A percentile compares a stretch with the other conserved stretches of the same genome.
phyloP scores from a whole-genome alignment of 108 stramenopile species.

The Fragilariopsis cylindrus region DNA sequence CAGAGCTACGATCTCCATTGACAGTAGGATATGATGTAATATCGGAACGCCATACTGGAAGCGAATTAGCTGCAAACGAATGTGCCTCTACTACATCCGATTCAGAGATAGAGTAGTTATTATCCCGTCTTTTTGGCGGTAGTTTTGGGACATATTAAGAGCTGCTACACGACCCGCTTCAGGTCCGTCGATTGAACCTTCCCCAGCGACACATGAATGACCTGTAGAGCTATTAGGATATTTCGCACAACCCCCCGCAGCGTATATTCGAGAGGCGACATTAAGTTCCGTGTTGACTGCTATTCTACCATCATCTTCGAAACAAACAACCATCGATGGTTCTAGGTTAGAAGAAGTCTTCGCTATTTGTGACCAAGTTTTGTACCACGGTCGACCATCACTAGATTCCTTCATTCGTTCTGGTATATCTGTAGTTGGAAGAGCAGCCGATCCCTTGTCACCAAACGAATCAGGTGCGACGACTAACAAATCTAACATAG shows the following conservation, averaged over 20 bases:
- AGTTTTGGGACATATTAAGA: slow-evolving; percentile 66
- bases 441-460: slow-evolving; percentile 59
- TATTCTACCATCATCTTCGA: slow-evolving; percentile 75
- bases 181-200: slow-evolving; percentile 54
- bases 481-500: slow-evolving; percentile 60
- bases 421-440: slow-evolving; percentile 47
- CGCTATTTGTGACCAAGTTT: slow-evolving; percentile 53
- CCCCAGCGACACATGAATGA: slow-evolving; percentile 73
- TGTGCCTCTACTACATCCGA: slow-evolving; percentile 14
- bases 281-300: slow-evolving; percentile 66
- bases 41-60: slow-evolving; percentile 83
- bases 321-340: slow-evolving; percentile 69
- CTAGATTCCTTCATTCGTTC: slow-evolving; percentile 32
- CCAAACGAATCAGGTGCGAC: slow-evolving; percentile 74
- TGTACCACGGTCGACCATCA: slow-evolving; percentile 58
- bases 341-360: slow-evolving; percentile 32
- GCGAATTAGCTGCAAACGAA: slow-evolving; percentile 47
- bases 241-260: slow-evolving; percentile 81
- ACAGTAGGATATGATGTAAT: slow-evolving; percentile 40
- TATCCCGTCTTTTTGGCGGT: background rate
- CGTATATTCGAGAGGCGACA: slow-evolving; percentile 71
- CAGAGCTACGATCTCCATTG: slow-evolving; percentile 21
- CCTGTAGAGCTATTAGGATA: slow-evolving; percentile 74
- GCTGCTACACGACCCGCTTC: slow-evolving; percentile 75
- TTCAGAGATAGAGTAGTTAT: background rate